Percentiles rank a stretch among this genome's conserved stretches.
Conservation (phyloP, 768 basidiomycete genomes). For the Nevesoporus exiguus region DNA sequence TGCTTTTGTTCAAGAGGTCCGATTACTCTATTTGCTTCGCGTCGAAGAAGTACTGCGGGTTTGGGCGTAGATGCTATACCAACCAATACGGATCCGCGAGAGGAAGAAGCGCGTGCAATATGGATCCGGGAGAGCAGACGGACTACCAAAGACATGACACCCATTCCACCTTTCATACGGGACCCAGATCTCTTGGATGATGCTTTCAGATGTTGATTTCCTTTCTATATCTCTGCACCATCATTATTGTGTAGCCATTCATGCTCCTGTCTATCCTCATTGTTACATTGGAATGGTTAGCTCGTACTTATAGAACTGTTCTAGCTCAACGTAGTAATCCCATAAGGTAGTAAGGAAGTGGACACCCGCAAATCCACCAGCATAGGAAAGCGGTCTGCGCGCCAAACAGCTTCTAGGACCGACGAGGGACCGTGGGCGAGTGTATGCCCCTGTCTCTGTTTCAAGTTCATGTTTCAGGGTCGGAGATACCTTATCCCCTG, state of each 20-base stretch:
- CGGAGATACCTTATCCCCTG: too few species aligned
- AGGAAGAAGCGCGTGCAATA: constrained; percentile 43
- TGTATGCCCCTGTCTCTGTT: constrained; percentile 48
- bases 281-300: constrained; percentile 9
- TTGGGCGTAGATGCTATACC: constrained; percentile 40
- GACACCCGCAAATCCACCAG: constrained; percentile 9
- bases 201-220: constrained; percentile 34
- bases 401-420: constrained; percentile 46
- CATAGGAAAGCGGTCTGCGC: constrained; percentile 36
- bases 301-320: constrained; percentile 36
- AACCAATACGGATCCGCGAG: constrained; percentile 34
- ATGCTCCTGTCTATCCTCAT: constrained; percentile 9
- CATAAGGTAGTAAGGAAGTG: constrained; percentile 42
- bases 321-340: constrained; percentile 47
- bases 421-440: constrained; percentile 64
- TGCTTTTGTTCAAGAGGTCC: constrained; percentile 42
- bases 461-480: constrained; percentile 5
- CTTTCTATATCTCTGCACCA: constrained; percentile 1
- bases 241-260: constrained; percentile 4
- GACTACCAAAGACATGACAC: constrained; percentile 36
- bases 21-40: constrained; percentile 59
- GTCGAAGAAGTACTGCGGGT: constrained; percentile 69
- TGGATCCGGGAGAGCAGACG: constrained; percentile 40
- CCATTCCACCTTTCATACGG: constrained; percentile 9
- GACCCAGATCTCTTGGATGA: constrained; percentile 25